phyloP scores from a whole-genome alignment of 2,329 filamentous ascomycete species.

The Trichoderma polysporum region DNA sequence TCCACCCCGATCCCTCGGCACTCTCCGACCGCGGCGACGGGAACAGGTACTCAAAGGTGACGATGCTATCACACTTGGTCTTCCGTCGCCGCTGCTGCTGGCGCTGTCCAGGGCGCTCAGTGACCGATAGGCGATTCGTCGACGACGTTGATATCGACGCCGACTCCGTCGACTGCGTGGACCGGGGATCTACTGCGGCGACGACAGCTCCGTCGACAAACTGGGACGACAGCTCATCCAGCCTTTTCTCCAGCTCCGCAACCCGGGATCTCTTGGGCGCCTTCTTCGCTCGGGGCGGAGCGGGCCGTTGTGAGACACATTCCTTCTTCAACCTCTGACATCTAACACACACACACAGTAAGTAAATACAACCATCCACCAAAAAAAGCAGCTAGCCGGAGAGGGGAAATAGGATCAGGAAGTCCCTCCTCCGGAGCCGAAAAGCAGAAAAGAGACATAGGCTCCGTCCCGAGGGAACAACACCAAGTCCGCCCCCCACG shows the following conservation, averaged over 20 bases:
- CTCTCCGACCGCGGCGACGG: slow-evolving; percentile 30
- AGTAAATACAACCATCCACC: neutral
- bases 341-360: slow-evolving; percentile 30
- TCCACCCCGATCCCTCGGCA: slow-evolving; percentile 22
- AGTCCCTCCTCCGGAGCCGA: neutral
- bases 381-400: neutral
- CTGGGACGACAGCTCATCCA: slow-evolving; percentile 50
- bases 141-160: neutral
- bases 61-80: slow-evolving; percentile 18
- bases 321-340: slow-evolving; percentile 49
- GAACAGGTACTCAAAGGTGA: slow-evolving; percentile 40
- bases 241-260: slow-evolving; percentile 50
- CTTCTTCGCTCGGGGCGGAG: slow-evolving; percentile 48
- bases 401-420: neutral
- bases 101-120: slow-evolving; percentile 7
- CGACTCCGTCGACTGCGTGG: neutral
- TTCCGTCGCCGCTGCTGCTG: slow-evolving; percentile 7
- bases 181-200: neutral
- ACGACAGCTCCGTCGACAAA: slow-evolving; percentile 33
- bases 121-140: neutral
- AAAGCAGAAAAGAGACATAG: neutral
- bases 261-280: slow-evolving; percentile 49
- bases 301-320: slow-evolving; percentile 48
- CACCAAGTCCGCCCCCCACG: neutral
- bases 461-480: neutral